These are phyloP conservation scores for Erythrophleum fordii DNA, from an alignment of 306 rosid species.

Conservation along the genomic window DNA sequence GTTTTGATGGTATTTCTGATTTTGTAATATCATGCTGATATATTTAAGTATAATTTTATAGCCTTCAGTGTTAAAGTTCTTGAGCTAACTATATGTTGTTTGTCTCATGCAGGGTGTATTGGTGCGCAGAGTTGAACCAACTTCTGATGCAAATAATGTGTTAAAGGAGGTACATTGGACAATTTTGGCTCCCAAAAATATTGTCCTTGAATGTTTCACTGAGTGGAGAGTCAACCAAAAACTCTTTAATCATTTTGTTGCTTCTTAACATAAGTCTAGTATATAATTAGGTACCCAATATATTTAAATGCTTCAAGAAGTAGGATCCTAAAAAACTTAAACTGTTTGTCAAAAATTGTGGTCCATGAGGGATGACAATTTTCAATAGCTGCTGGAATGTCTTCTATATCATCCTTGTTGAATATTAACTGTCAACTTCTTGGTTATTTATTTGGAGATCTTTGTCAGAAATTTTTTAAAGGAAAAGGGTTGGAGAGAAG, in stretches of 20 bases:
- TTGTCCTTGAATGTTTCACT: conserved; percentile 23
- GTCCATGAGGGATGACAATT: conserved; percentile 9
- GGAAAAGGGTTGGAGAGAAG: conserved; percentile 18
- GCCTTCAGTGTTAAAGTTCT: conserved; percentile 32
- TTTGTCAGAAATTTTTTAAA: conserved; percentile 1
- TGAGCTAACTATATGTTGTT: conserved; percentile 29
- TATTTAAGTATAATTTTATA: conserved; percentile 3
- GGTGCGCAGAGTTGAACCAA: conserved; percentile 94
- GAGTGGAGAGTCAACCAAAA: conserved; percentile 1
- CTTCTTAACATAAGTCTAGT: conserved; percentile 28
- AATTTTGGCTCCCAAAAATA: conserved; percentile 32
- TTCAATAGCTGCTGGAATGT: not conserved
- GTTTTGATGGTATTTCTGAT: not conserved
- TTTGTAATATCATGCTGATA: not conserved
- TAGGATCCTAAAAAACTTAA: not conserved
- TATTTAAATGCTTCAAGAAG: not conserved
- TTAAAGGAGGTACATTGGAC: conserved; percentile 73
- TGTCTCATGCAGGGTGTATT: conserved; percentile 76
- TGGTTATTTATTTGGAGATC: conserved; percentile 15
- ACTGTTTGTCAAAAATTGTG: conserved; percentile 11
- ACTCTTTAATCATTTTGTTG: conserved; percentile 30
- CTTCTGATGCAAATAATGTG: conserved; percentile 86
- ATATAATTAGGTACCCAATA: conserved; percentile 8
- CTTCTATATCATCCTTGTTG: conserved; percentile 32
- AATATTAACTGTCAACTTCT: conserved; percentile 16